These are phyloP conservation scores for Pisolithus tinctorius DNA, from an alignment of 768 basidiomycete genomes.

Conservation along the genomic window DNA sequence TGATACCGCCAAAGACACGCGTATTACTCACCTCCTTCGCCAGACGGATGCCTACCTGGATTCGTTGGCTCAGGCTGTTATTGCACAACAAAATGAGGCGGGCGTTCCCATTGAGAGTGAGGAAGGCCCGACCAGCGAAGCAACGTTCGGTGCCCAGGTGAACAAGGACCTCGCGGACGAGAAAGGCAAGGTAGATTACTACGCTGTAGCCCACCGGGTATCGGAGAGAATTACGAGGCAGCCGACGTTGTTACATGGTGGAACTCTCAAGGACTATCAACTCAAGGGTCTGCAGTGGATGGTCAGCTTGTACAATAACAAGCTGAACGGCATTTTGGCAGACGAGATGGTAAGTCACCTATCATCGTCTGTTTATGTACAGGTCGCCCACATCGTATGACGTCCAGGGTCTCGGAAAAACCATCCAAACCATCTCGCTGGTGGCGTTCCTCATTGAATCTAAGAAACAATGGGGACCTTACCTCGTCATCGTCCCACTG, in stretches of 20 bases:
- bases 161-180: slow-evolving; percentile 51
- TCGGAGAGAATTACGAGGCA: slow-evolving; percentile 79
- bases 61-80: slow-evolving; percentile 88
- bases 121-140: slow-evolving; percentile 74
- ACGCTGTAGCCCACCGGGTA: slow-evolving; percentile 89
- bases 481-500: slow-evolving; percentile 91
- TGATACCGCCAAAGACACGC: slow-evolving; percentile 97
- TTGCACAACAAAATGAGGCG: slow-evolving; percentile 81
- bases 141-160: slow-evolving; percentile 83
- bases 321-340: slow-evolving; percentile 89
- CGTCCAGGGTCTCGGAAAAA: slow-evolving; percentile 87
- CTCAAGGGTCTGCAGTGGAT: slow-evolving; percentile 96
- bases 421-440: slow-evolving; percentile 92
- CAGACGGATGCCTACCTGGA: slow-evolving; percentile 96
- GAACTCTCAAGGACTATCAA: slow-evolving; percentile 92
- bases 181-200: slow-evolving; percentile 86
- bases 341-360: slow-evolving; percentile 74
- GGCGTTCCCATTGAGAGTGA: slow-evolving; percentile 53
- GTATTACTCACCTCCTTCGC: slow-evolving; percentile 91
- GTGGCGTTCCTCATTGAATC: slow-evolving; percentile 88
- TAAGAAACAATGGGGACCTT: slow-evolving; percentile 89
- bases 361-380: neutral
- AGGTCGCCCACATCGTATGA: neutral
- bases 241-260: slow-evolving; percentile 72
- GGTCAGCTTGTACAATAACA: slow-evolving; percentile 96